Percentiles rank a stretch among this genome's conserved stretches.
Evolutionary conservation across 345 rosid genomes (phyloP).

Genomic region (Aegle marmelos): DNA sequence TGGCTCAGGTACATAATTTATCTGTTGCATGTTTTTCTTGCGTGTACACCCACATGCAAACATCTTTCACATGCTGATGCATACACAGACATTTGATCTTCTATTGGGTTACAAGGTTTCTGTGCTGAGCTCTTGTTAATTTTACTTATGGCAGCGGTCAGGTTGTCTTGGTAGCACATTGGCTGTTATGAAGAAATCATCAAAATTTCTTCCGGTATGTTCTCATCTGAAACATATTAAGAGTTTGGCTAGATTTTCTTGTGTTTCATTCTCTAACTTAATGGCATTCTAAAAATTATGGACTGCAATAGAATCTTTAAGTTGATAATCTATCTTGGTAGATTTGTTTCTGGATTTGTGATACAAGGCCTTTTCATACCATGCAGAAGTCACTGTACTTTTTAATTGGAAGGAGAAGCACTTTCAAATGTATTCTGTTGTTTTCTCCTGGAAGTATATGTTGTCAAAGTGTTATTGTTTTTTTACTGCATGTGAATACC

Average conservation of each 20-base stretch:
- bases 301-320: neutral
- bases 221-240: conserved; percentile 2
- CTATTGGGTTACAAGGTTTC: neutral
- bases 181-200: conserved; percentile 96
- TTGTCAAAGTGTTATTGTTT: neutral
- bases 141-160: conserved; percentile 58
- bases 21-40: conserved; percentile 8
- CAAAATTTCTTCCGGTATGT: conserved; percentile 87
- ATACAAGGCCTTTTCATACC: neutral
- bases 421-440: neutral
- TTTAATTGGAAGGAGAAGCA: neutral
- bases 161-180: conserved; percentile 93
- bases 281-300: neutral
- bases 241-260: neutral
- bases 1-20: conserved; percentile 71
- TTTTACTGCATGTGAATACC: neutral
- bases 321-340: neutral
- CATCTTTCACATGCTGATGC: neutral
- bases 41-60: neutral
- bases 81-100: neutral
- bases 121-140: conserved; percentile 20
- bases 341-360: neutral
- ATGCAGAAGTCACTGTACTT: neutral
- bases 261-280: neutral
- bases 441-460: neutral